Conservation (phyloP, 495 filamentous ascomycete genomes). For the Haplographium delicatum region DNA sequence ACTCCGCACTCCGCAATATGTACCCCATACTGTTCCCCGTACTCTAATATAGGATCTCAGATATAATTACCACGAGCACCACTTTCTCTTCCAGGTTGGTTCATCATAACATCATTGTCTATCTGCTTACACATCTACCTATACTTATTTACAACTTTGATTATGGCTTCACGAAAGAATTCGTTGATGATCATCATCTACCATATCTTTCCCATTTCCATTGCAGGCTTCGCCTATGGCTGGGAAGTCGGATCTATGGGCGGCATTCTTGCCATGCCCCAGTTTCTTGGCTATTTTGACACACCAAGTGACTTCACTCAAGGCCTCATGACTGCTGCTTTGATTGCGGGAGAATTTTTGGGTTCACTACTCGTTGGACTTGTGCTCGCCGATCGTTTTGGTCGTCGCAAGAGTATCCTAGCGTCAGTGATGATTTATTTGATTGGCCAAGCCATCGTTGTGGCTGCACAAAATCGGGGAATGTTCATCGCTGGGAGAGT, state of each 20-base stretch:
- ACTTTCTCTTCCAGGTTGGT: too few relatives aligned
- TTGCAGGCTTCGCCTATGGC: too few relatives aligned
- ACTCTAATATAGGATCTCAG: too few relatives aligned
- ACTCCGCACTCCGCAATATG: too few relatives aligned
- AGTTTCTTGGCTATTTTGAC: background rate
- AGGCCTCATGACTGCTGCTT: background rate
- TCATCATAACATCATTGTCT: too few relatives aligned
- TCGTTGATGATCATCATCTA: too few relatives aligned
- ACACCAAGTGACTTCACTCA: background rate
- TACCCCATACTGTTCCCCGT: too few relatives aligned
- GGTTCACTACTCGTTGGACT: constrained; percentile 27
- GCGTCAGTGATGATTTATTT: constrained; percentile 27
- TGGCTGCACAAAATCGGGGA: constrained; percentile 46
- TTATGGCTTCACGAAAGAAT: too few relatives aligned
- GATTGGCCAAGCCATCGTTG: constrained; percentile 62
- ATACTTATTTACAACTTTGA: too few relatives aligned
- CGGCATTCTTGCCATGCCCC: background rate
- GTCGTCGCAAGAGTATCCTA: constrained; percentile 32
- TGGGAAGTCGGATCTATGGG: background rate
- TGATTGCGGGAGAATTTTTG: background rate
- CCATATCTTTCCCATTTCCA: too few relatives aligned
- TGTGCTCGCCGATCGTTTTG: constrained; percentile 29
- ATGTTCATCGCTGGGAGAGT: constrained; percentile 71
- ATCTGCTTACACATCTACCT: too few relatives aligned
- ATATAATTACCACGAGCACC: too few relatives aligned